These are phyloP conservation scores for Hordeum vulgare DNA, from an alignment of 176 grass and related monocot species.

Conservation along the genomic window MorexV3_pseudomolecules_assembly NC_058520.1:363884414-363884913, in stretches of 20 bases:
- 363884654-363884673: background rate
- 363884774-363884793: conserved; percentile 93
- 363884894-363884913: conserved; percentile 93
- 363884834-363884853: background rate
- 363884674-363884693: conserved; percentile 70
- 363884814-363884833: background rate
- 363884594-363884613: conserved; percentile 34
- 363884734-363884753: conserved; percentile 82
- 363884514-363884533: conserved; percentile 87
- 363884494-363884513: conserved; percentile 61
- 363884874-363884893: background rate
- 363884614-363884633: background rate
- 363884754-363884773: conserved; percentile 95
- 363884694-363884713: conserved; percentile 71
- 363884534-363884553: conserved; percentile 55
- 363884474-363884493: conserved; percentile 87
- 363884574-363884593: conserved; percentile 82
- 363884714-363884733: conserved; percentile 76
- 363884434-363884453: conserved; percentile 51
- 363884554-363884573: conserved; percentile 39
- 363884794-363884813: conserved; percentile 53
- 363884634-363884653: background rate
- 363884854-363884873: background rate
- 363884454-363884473: conserved; percentile 82
- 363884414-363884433: background rate